phyloP scores from a whole-genome alignment of 257 asterid species.

The Solanum sparsipilum region DNA sequence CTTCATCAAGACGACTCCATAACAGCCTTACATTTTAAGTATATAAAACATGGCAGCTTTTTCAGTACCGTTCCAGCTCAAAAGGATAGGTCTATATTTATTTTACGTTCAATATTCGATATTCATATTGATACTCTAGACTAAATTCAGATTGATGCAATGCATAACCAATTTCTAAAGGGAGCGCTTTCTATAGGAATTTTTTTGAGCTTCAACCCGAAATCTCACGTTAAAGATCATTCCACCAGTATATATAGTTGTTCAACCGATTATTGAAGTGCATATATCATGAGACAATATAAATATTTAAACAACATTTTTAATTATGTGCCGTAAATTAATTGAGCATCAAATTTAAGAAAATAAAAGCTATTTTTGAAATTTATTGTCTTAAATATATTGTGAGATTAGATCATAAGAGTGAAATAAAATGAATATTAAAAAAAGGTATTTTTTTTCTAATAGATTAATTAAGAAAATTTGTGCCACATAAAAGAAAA shows the following conservation, averaged over 20 bases:
- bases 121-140: background rate
- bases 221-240: background rate
- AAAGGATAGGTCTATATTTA: background rate
- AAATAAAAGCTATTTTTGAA: background rate
- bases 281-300: background rate
- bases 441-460: background rate
- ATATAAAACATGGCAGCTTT: background rate
- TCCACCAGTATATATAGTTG: background rate
- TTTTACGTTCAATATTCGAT: rapidly evolving
- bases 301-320: background rate
- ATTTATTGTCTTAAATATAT: background rate
- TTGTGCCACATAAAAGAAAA: background rate
- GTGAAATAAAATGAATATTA: too few species aligned
- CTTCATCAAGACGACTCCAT: background rate
- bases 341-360: background rate
- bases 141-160: background rate
- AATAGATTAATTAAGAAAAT: background rate
- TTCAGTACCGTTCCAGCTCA: background rate
- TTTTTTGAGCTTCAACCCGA: background rate
- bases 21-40: background rate
- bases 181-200: too few species aligned
- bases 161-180: too few species aligned
- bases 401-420: background rate
- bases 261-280: background rate
- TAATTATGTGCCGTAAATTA: background rate